Conservation (phyloP, 495 filamentous ascomycete species). For the Penicillium canariense region DNA sequence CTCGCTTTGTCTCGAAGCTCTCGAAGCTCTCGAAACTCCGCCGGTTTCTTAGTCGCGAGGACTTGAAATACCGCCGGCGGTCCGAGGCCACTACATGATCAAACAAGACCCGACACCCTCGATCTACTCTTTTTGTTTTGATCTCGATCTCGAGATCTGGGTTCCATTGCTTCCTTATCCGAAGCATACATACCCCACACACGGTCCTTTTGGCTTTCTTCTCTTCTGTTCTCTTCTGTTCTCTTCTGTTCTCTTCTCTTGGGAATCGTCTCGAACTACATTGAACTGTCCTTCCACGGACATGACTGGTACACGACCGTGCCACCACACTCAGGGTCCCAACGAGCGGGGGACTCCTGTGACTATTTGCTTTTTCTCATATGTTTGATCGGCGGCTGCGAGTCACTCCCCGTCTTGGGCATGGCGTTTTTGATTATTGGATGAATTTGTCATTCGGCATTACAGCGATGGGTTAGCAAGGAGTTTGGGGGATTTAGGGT, state of each 20-base stretch:
- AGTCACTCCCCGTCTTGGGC: not conserved
- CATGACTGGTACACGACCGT: not conserved
- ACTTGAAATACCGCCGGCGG: slow-evolving; percentile 24
- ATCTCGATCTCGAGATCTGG: not conserved
- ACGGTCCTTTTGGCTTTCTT: not conserved
- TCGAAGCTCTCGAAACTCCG: slow-evolving; percentile 34
- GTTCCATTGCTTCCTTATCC: not conserved
- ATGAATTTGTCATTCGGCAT: not conserved
- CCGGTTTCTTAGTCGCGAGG: slow-evolving; percentile 34
- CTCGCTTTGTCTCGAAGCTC: slow-evolving; percentile 32
- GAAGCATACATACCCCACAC: not conserved
- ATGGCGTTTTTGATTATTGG: not conserved
- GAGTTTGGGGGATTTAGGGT: not conserved
- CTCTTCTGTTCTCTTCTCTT: not conserved
- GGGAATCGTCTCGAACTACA: not conserved
- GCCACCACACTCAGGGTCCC: slow-evolving; percentile 9
- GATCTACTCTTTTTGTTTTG: slow-evolving; percentile 6
- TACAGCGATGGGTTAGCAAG: slow-evolving; percentile 3
- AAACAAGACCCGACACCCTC: not conserved
- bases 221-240: not conserved
- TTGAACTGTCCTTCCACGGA: not conserved
- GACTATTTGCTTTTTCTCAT: slow-evolving; percentile 6
- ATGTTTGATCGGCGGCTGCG: not conserved
- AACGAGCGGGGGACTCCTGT: slow-evolving; percentile 13
- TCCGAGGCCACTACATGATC: slow-evolving; percentile 19